These are phyloP conservation scores for Ogataea angusta DNA, from an alignment of 805 yeast genomes.

Conservation along the genomic window DNA sequence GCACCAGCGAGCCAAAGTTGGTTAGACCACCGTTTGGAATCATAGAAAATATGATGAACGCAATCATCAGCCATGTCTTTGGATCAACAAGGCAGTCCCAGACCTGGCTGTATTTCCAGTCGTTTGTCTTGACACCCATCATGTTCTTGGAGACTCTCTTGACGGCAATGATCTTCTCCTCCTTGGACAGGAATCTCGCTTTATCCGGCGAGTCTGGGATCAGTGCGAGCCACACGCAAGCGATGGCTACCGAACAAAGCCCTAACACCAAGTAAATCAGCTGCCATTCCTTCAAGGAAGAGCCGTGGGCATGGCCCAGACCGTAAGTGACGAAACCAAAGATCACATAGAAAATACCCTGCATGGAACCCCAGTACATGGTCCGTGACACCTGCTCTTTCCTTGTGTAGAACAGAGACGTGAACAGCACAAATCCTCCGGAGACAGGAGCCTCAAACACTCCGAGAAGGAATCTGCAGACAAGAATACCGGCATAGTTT, in stretches of 20 bases:
- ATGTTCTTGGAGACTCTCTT: constrained; percentile 28
- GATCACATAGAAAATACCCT: constrained; percentile 10
- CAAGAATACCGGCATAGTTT: constrained; percentile 34
- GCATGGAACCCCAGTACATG: constrained; percentile 13
- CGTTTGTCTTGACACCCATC: constrained; percentile 30
- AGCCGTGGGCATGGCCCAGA: constrained; percentile 21
- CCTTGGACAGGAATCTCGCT: constrained; percentile 28
- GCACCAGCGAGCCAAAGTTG: constrained; percentile 28
- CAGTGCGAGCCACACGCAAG: constrained; percentile 22
- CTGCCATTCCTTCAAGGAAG: constrained; percentile 29
- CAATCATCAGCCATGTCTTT: constrained; percentile 22
- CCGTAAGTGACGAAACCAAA: constrained; percentile 28
- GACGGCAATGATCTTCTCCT: constrained; percentile 26
- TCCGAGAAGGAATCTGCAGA: constrained; percentile 35
- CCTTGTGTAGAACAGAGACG: constrained; percentile 31
- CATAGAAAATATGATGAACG: constrained; percentile 24
- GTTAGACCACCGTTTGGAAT: constrained; percentile 33
- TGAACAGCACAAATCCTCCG: constrained; percentile 32
- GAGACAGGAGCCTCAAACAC: constrained; percentile 36
- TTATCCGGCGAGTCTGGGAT: constrained; percentile 29
- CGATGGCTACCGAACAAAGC: constrained; percentile 22
- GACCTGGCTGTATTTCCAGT: constrained; percentile 27
- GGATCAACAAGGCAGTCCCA: constrained; percentile 23
- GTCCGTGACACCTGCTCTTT: constrained; percentile 34
- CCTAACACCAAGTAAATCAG: constrained; percentile 29